Base-by-base conservation (phyloP, 208 protist species). In the Vickermania spadyakhi region DNA sequence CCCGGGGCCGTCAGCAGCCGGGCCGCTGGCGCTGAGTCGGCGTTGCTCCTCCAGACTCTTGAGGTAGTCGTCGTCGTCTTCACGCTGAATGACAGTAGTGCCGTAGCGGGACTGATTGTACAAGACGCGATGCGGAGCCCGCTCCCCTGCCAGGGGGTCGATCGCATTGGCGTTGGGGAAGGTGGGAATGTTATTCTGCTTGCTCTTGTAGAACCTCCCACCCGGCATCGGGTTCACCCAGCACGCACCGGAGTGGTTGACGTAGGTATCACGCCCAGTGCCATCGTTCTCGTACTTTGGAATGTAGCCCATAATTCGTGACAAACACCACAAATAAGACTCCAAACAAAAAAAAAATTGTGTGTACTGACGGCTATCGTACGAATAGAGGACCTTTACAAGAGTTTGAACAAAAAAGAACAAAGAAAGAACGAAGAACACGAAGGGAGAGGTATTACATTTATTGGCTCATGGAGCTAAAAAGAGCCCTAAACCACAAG, bases 161-260 rank as follows among this genome's bases (percentile, higher is more conserved):
- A 75, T 71, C 31, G 51, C 54, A 27, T 68, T 68, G 50, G 62
- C 55, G 18, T 45, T 45, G 36, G 36, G 36, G 36, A 45, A 45
- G 11, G 7, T 45, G 36, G 7, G 7, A 45, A n/a, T 45, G 36
- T 45, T 45, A 18, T 18, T 45, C 18, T 45, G 36, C 3, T 28
- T 52, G 67, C 74, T 84, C 59, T 78, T 77, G 49, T 74, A 72
- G 52, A 75, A 86, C 14, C 36, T 61, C 29, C 82, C 82, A 28
- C 64, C 68, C 0, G 86, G 86, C 3, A 93, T 67, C 21, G 86
- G 86, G 64, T 93, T 93, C 50, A 87, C 62, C 81, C 81, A 93
- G 69, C 78, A 87, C 7, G 77, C 77, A 29, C 79, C 81, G 26
- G 74, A 79, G 58, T 93, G 61, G 62, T 93, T 93, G 30, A 93